Evolutionary conservation across 805 yeast genomes (phyloP).

Genomic region (Saccharomycopsis javanensis): DNA sequence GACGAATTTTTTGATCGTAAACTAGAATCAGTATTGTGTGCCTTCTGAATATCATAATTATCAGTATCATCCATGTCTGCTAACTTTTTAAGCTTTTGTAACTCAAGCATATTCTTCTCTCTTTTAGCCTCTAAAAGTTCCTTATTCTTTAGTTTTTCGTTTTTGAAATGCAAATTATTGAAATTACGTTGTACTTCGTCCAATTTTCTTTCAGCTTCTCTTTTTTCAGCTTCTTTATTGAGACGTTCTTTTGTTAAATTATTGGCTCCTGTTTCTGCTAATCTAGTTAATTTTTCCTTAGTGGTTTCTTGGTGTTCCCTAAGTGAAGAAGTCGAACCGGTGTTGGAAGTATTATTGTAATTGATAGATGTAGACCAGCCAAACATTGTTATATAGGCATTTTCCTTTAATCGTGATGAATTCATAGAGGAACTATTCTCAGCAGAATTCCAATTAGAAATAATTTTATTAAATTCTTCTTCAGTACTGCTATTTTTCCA

Average conservation of each 20-base stretch:
- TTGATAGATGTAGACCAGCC: constrained; percentile 16
- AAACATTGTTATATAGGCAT: constrained; percentile 15
- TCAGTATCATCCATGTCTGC: neutral
- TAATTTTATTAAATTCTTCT: constrained; percentile 2
- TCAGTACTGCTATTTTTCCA: constrained; percentile 16
- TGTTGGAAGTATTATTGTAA: neutral
- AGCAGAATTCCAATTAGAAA: constrained; percentile 7
- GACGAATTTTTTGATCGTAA: neutral
- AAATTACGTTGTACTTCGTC: constrained; percentile 5
- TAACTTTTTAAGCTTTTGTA: neutral
- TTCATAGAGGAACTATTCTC: neutral
- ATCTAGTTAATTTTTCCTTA: constrained; percentile 9
- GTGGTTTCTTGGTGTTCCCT: neutral
- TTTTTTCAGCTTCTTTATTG: constrained; percentile 3
- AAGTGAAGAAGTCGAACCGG: neutral
- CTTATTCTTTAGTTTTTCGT: neutral
- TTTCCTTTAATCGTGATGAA: neutral
- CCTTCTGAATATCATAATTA: neutral
- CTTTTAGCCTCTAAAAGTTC: neutral
- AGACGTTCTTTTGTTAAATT: constrained; percentile 3
- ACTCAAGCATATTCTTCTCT: neutral
- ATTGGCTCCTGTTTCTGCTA: constrained; percentile 13
- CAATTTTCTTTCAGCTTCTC: constrained; percentile 1
- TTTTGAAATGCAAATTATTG: neutral
- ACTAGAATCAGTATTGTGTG: neutral